A percentile compares a stretch with the other conserved stretches of the same genome.
Conservation (phyloP, 2,329 filamentous ascomycete species). For the Cladosporium phlei region DNA sequence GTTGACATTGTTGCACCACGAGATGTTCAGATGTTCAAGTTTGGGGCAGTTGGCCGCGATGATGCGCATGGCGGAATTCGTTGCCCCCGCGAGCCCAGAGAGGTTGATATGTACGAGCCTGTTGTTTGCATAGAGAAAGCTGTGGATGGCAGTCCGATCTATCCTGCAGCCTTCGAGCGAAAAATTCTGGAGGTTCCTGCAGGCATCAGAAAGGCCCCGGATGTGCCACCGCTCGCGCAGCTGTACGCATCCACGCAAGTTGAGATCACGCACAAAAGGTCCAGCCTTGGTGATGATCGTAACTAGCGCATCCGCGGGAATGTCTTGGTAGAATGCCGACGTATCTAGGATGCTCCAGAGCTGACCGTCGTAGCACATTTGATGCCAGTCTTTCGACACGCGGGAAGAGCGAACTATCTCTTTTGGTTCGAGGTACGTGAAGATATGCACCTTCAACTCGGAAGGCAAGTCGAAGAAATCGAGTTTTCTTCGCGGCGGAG, state of each 20-base stretch:
- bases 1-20: slow-evolving; percentile 86
- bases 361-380: slow-evolving; percentile 89
- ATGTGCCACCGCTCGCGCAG: slow-evolving; percentile 74
- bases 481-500: slow-evolving; percentile 37
- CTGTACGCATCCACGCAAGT: slow-evolving; percentile 86
- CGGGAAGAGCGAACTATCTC: slow-evolving; percentile 74
- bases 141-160: slow-evolving; percentile 71
- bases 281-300: slow-evolving; percentile 81
- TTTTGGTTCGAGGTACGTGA: slow-evolving; percentile 70
- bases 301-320: slow-evolving; percentile 75
- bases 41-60: slow-evolving; percentile 75
- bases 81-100: slow-evolving; percentile 72
- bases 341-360: slow-evolving; percentile 78
- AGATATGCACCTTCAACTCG: slow-evolving; percentile 74
- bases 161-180: slow-evolving; percentile 87
- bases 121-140: slow-evolving; percentile 72
- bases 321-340: slow-evolving; percentile 80
- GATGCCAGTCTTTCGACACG: slow-evolving; percentile 73
- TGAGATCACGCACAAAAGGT: slow-evolving; percentile 85
- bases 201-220: slow-evolving; percentile 74
- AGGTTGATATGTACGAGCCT: slow-evolving; percentile 80
- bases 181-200: slow-evolving; percentile 79
- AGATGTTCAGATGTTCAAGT: slow-evolving; percentile 81
- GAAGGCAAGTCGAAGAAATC: slow-evolving; percentile 81
- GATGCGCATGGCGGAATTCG: slow-evolving; percentile 80